These are phyloP conservation scores for Auriscalpium orientale DNA, from an alignment of 768 basidiomycete genomes.

Conservation along the genomic window DNA sequence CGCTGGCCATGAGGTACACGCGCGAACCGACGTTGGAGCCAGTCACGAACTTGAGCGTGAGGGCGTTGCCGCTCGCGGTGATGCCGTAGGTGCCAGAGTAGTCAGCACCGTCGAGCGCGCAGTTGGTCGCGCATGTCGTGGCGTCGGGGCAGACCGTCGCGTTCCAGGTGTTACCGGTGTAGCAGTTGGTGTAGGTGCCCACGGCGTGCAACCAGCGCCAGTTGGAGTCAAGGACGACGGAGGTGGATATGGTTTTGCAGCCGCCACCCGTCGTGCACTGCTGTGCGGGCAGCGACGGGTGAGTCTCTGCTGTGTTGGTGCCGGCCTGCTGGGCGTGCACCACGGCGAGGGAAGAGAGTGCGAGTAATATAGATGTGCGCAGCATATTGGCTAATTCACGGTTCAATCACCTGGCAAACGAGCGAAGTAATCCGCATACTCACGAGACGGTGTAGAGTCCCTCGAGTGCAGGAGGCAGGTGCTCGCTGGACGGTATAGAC, in stretches of 20 bases:
- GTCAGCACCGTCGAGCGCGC: slow-evolving; percentile 23
- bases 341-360: slow-evolving; percentile 14
- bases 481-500: no score
- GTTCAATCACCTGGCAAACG: no score
- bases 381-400: slow-evolving; percentile 20
- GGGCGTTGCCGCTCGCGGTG: slow-evolving; percentile 17
- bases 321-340: slow-evolving; percentile 20
- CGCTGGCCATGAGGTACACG: slow-evolving; percentile 43
- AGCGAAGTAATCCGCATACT: no score
- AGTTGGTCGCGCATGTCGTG: slow-evolving; percentile 18
- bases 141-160: slow-evolving; percentile 19
- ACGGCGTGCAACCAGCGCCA: slow-evolving; percentile 19
- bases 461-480: no score
- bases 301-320: slow-evolving; percentile 18
- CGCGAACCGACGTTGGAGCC: slow-evolving; percentile 28
- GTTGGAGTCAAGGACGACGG: slow-evolving; percentile 18
- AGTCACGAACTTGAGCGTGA: slow-evolving; percentile 27
- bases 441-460: no score
- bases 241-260: neutral
- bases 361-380: slow-evolving; percentile 2
- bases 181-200: slow-evolving; percentile 21
- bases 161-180: slow-evolving; percentile 23
- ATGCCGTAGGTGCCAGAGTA: slow-evolving; percentile 21
- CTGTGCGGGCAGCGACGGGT: slow-evolving; percentile 17
- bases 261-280: slow-evolving; percentile 15